Percentiles rank a stretch among this genome's conserved stretches.
These are phyloP conservation scores for Epichloe typhina DNA, from an alignment of 2,329 filamentous ascomycete genomes.

Conservation along the genomic window DNA sequence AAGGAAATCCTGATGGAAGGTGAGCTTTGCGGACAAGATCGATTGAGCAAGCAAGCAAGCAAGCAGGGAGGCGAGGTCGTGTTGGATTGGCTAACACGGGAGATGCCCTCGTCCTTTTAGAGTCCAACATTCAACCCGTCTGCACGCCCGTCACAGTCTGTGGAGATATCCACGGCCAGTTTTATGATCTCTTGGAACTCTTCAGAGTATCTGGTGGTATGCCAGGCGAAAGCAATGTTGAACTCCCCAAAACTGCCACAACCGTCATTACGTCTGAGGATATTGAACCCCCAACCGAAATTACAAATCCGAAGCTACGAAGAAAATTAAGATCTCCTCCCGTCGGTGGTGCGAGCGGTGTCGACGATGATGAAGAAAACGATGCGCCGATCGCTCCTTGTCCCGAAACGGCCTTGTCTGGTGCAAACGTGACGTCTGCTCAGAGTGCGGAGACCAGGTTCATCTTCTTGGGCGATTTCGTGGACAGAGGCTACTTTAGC, in stretches of 20 bases:
- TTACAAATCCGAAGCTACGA: constrained; percentile 74
- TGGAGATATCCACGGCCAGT: constrained; percentile 96
- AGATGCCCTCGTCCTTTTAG: constrained; percentile 29
- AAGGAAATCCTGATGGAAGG: constrained; percentile 99
- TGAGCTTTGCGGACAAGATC: constrained; percentile 21
- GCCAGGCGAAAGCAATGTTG: constrained; percentile 66
- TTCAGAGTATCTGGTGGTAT: constrained; percentile 95
- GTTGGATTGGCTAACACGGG: neutral
- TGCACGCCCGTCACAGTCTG: constrained; percentile 92
- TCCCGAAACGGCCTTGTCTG: constrained; percentile 21
- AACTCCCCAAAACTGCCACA: constrained; percentile 56
- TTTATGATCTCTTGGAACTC: constrained; percentile 93
- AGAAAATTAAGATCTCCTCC: constrained; percentile 57
- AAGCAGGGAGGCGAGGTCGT: neutral
- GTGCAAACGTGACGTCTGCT: constrained; percentile 21
- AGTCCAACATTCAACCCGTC: constrained; percentile 98
- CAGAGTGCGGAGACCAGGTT: constrained; percentile 43
- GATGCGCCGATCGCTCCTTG: constrained; percentile 14
- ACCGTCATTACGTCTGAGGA: constrained; percentile 79
- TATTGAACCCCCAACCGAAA: constrained; percentile 79
- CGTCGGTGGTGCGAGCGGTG: constrained; percentile 27
- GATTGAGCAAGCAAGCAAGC: neutral
- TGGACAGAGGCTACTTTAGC: constrained; percentile 94
- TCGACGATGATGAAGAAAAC: constrained; percentile 36
- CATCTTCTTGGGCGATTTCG: constrained; percentile 72